Evolutionary conservation across 2,329 filamentous ascomycete genomes (phyloP).

Genomic region (Sporothrix curviconia): DNA sequence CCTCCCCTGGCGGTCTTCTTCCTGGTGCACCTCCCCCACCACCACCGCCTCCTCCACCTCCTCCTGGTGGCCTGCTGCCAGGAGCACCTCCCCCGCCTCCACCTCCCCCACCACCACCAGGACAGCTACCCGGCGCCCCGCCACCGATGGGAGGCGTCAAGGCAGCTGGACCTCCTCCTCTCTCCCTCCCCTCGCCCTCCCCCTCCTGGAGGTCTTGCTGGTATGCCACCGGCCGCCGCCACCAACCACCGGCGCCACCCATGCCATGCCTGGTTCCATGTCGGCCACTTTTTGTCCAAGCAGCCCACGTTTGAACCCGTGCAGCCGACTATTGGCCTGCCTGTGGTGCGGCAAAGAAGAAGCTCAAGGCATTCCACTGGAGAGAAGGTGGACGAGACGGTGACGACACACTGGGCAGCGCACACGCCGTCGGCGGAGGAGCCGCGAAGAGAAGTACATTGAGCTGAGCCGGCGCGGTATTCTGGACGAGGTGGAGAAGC

Average conservation of each 20-base stretch:
- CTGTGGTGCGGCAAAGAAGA: constrained; percentile 90
- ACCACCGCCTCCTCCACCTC: constrained; percentile 34
- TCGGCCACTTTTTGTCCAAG: constrained; percentile 68
- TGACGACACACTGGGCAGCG: constrained; percentile 86
- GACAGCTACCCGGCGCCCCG: constrained; percentile 31
- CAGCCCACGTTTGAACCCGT: constrained; percentile 46
- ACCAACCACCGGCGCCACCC: constrained; percentile 32
- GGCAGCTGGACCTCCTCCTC: constrained; percentile 30
- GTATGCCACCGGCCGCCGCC: constrained; percentile 31
- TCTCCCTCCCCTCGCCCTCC: constrained; percentile 28
- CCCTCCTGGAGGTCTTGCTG: constrained; percentile 30
- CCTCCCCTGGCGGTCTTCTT: constrained; percentile 34
- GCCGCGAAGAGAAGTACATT: constrained; percentile 90
- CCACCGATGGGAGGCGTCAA: background rate
- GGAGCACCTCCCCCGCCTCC: constrained; percentile 37
- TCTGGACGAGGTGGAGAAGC: constrained; percentile 91
- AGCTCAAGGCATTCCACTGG: constrained; percentile 98
- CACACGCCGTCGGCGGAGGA: constrained; percentile 80
- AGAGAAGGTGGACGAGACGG: constrained; percentile 92
- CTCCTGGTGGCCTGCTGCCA: constrained; percentile 39
- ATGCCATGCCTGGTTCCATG: constrained; percentile 56
- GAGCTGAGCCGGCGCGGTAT: constrained; percentile 93
- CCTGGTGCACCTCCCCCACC: constrained; percentile 28
- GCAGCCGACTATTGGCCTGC: constrained; percentile 54
- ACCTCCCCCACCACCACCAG: constrained; percentile 22